Base-by-base conservation (phyloP, 2,329 filamentous ascomycete genomes). In the Drechslerella dactyloides region DNA sequence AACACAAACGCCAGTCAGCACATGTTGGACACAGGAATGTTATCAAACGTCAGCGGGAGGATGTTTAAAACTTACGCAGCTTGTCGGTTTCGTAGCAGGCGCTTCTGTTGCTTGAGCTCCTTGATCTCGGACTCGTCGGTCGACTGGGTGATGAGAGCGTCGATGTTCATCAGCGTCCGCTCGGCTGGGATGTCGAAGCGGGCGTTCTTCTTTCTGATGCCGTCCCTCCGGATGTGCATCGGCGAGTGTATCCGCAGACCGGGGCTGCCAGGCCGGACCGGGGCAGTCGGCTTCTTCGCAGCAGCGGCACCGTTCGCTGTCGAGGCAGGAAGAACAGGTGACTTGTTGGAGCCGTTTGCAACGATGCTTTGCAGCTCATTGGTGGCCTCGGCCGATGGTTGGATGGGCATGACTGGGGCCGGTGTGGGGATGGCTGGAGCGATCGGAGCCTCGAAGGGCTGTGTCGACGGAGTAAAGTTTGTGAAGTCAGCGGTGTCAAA, bases 191-290 rank as follows among this genome's bases (percentile, higher is more conserved):
- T 99, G 78, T 97, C 93, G 81, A 97, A 97, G 76, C 93, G 90
- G 75, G 93, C 92, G 78, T 97, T 99, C 89, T 97, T 97, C 87
- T 99, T 99, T 78, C 94, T 87, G 80, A 97, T 96, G 73, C 94
- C 91, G 76, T 96, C 92, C 64, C 91, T 87, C 76, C 90, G 86
- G 59, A 86, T 82, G 73, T 87, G 85, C 80, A 90, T 83, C 63
- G 93, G 89, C 73, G 92, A 91, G 82, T 90, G 89, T 76, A 85
- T 89, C 78, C 87, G 86, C 80, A 89, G 85, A 62, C 85, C 83
- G 27, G 90, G 86, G 80, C 86, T 93, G 78, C 85, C 85, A 46
- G 87, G 85, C 74, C 84, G 57, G 55, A 72, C 72, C 21, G 70
- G 64, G 50, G 65, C 50, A n/a, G 35, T 44, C 33, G 44, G 55